Conservation (phyloP, 2,329 filamentous ascomycete genomes). For the Botrytis elliptica region DNA sequence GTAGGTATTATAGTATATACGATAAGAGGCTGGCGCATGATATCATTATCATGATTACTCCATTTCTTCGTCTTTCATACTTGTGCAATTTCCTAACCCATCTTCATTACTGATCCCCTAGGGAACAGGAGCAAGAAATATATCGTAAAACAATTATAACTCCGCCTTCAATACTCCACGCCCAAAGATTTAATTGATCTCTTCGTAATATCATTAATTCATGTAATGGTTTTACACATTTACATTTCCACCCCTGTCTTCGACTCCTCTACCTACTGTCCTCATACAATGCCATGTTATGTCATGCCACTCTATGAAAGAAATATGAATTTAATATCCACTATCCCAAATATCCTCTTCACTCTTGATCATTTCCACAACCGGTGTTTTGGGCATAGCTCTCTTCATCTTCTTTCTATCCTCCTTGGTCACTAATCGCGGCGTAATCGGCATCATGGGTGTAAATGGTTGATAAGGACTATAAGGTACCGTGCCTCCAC, state of each 20-base stretch:
- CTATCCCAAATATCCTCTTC: slow-evolving; percentile 61
- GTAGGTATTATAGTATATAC: neutral
- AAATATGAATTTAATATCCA: slow-evolving; percentile 31
- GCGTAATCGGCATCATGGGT: slow-evolving; percentile 72
- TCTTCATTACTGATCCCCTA: neutral
- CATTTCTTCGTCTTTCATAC: neutral
- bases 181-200: neutral
- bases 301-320: neutral
- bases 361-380: slow-evolving; percentile 59
- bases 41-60: neutral
- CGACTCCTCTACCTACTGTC: neutral
- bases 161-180: neutral
- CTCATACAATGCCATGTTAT: neutral
- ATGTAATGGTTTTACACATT: neutral
- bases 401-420: slow-evolving; percentile 69
- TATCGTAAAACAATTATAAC: neutral
- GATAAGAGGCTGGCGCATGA: neutral
- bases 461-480: slow-evolving; percentile 78
- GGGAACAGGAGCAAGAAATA: neutral
- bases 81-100: neutral
- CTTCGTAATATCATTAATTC: neutral
- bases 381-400: slow-evolving; percentile 60
- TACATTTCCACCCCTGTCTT: neutral
- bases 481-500: slow-evolving; percentile 65
- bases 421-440: slow-evolving; percentile 67